phyloP scores from a whole-genome alignment of 2,329 filamentous ascomycete species.

The Tothia fuscella region DNA sequence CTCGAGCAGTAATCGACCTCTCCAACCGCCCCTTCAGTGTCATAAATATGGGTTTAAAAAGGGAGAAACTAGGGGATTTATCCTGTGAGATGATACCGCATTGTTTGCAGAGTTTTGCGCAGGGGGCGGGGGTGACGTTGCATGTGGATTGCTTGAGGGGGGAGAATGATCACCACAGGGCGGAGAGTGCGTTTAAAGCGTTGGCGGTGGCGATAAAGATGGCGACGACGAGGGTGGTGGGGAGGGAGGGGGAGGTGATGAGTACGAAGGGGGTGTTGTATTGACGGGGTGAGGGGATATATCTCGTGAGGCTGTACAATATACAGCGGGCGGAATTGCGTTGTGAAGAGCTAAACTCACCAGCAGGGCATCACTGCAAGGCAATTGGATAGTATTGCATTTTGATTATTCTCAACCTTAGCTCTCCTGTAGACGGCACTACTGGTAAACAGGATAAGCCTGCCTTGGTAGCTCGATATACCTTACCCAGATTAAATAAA shows the following conservation, averaged over 20 bases:
- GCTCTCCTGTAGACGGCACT: no score
- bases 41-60: constrained; percentile 68
- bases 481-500: no score
- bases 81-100: constrained; percentile 97
- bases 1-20: constrained; percentile 85
- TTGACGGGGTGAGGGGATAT: no score
- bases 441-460: no score
- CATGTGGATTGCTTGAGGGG: constrained; percentile 89
- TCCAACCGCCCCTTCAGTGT: constrained; percentile 84
- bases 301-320: no score
- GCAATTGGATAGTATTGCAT: no score
- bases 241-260: constrained; percentile 81
- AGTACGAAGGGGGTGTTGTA: constrained; percentile 90
- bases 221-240: constrained; percentile 63
- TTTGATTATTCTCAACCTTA: no score
- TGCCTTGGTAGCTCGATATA: no score
- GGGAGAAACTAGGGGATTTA: constrained; percentile 88
- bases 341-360: no score
- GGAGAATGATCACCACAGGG: constrained; percentile 89
- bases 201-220: constrained; percentile 72
- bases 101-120: constrained; percentile 86
- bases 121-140: constrained; percentile 79
- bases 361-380: no score
- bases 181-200: constrained; percentile 96
- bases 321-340: no score